A percentile compares a stretch with the other conserved stretches of the same genome.
phyloP scores from a whole-genome alignment of 2,329 filamentous ascomycete species.

The Penicillium brevicompactum region DNA sequence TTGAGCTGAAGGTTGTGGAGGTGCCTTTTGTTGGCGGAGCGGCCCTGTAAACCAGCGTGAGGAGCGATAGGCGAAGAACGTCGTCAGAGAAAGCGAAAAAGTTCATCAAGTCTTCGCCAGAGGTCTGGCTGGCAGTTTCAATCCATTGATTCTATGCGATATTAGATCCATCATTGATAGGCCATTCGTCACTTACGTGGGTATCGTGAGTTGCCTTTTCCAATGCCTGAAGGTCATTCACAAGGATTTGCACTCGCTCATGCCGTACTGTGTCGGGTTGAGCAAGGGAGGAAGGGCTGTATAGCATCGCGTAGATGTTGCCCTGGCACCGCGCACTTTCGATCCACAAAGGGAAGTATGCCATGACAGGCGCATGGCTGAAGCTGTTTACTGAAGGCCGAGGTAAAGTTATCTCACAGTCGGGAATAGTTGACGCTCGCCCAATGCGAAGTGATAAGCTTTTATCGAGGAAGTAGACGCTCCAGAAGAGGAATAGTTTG shows the following conservation, averaged over 20 bases:
- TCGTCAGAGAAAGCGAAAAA: constrained; percentile 4
- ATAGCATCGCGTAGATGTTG: too few relatives aligned
- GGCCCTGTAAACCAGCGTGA: constrained; percentile 12
- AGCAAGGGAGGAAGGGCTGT: too few relatives aligned
- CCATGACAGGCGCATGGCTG: neutral
- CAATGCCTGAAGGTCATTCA: too few relatives aligned
- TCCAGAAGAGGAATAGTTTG: constrained; percentile 9
- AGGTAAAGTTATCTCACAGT: constrained; percentile 8
- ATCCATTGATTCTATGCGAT: neutral
- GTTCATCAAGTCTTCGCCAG: neutral
- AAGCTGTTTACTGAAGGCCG: too few relatives aligned
- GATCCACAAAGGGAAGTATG: too few relatives aligned
- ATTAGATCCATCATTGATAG: too few relatives aligned
- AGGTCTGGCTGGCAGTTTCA: neutral
- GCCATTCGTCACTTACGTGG: too few relatives aligned
- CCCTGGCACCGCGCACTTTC: too few relatives aligned
- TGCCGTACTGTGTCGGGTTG: too few relatives aligned
- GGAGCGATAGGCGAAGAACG: constrained; percentile 6
- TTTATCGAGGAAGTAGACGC: constrained; percentile 13
- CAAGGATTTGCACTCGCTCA: too few relatives aligned
- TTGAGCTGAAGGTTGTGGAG: neutral
- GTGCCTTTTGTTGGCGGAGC: neutral
- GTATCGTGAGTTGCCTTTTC: too few relatives aligned
- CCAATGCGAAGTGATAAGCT: constrained; percentile 9
- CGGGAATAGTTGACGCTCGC: constrained; percentile 4